These are phyloP conservation scores for Heritiera fomes DNA, from an alignment of 345 rosid species.

Conservation along the genomic window DNA sequence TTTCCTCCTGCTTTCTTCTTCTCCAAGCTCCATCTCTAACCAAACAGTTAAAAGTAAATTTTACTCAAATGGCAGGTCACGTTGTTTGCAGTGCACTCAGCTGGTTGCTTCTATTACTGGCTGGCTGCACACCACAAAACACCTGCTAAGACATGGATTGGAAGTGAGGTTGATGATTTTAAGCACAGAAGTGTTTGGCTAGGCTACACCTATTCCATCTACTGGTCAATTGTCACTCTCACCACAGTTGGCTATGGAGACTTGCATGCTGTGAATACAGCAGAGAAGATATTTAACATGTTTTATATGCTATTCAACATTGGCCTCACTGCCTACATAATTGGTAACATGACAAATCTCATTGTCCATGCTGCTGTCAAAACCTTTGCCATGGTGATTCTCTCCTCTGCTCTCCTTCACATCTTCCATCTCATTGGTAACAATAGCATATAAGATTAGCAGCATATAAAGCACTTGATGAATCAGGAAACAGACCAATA, in stretches of 20 bases:
- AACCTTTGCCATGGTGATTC: constrained; percentile 70
- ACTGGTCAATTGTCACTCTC: constrained; percentile 93
- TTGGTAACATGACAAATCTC: constrained; percentile 94
- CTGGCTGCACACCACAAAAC: constrained; percentile 55
- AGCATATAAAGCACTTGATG: not conserved
- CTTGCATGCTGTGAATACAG: constrained; percentile 64
- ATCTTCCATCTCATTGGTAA: constrained; percentile 2
- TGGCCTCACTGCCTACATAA: constrained; percentile 80
- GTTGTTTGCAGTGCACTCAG: constrained; percentile 72
- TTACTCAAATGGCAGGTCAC: constrained; percentile 59
- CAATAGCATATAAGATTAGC: not conserved
- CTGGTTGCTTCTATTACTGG: constrained; percentile 84
- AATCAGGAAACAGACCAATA: not conserved
- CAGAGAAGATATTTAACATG: constrained; percentile 76
- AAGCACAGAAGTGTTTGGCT: constrained; percentile 70
- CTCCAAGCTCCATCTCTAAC: not conserved
- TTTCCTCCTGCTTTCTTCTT: not conserved
- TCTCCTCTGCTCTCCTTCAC: not conserved
- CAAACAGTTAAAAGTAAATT: not conserved
- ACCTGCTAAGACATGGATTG: constrained; percentile 70
- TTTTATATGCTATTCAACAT: constrained; percentile 88
- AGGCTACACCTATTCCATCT: constrained; percentile 87
- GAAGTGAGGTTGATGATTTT: constrained; percentile 51
- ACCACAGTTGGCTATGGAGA: constrained; percentile 94
- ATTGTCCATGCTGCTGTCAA: constrained; percentile 69